A percentile compares a stretch with the other conserved stretches of the same genome.
Conservation (phyloP, 2,329 filamentous ascomycete genomes). For the Hypoxylon sp. region DNA sequence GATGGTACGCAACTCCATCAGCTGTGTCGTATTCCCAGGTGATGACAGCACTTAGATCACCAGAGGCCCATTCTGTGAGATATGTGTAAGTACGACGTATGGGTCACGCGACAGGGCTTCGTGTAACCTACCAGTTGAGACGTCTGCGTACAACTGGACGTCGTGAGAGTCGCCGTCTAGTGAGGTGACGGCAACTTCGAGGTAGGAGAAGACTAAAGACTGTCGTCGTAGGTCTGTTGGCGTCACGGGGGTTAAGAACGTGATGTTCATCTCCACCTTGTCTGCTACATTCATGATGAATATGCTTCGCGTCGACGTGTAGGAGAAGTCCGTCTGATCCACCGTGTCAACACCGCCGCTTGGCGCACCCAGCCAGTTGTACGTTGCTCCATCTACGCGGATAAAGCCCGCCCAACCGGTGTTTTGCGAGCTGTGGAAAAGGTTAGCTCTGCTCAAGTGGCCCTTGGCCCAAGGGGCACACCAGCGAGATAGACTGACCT, state of each 20-base stretch:
- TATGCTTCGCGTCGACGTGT: constrained; percentile 77
- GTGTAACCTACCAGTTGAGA: constrained; percentile 69
- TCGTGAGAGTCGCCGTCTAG: constrained; percentile 71
- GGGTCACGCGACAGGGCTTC: constrained; percentile 6
- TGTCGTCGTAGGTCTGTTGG: constrained; percentile 74
- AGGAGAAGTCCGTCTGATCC: constrained; percentile 72
- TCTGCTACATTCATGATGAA: constrained; percentile 75
- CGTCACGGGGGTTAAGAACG: constrained; percentile 77
- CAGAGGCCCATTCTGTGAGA: constrained; percentile 75
- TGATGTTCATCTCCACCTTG: constrained; percentile 72
- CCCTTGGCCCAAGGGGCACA: background rate
- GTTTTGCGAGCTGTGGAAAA: constrained; percentile 59
- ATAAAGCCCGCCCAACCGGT: constrained; percentile 77
- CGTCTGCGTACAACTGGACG: constrained; percentile 78
- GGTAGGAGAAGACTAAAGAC: constrained; percentile 77
- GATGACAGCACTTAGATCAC: constrained; percentile 66
- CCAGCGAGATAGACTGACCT: constrained; percentile 21
- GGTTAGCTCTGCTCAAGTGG: constrained; percentile 26
- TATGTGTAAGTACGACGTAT: constrained; percentile 18
- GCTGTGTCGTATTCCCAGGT: constrained; percentile 70
- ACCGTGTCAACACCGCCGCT: constrained; percentile 60
- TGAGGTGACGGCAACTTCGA: constrained; percentile 72
- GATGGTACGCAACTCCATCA: constrained; percentile 71
- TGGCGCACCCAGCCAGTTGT: constrained; percentile 75
- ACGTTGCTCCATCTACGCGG: constrained; percentile 71